phyloP scores from a whole-genome alignment of 345 rosid genomes.

The Eucalyptus sp. region DNA sequence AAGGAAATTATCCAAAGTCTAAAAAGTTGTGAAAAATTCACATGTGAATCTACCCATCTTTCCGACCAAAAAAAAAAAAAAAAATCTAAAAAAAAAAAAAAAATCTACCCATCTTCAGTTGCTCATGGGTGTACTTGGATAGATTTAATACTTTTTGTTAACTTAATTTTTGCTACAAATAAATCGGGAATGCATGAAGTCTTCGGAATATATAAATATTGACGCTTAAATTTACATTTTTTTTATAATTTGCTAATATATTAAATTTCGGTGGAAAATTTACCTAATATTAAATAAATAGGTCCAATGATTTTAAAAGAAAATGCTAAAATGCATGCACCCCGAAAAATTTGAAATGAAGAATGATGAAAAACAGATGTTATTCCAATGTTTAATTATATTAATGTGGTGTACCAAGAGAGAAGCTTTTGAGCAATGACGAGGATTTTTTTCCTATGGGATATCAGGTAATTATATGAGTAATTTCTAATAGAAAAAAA shows the following conservation, averaged over 20 bases:
- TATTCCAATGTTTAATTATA: background rate
- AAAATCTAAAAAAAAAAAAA: too few species aligned
- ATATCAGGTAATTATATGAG: background rate
- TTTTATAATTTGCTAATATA: too few species aligned
- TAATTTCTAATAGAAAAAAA: too few species aligned
- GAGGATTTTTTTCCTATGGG: background rate
- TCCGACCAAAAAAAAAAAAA: too few species aligned
- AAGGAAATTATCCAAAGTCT: background rate
- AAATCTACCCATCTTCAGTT: background rate
- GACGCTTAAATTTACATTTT: too few species aligned
- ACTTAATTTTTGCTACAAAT: background rate
- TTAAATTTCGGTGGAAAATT: too few species aligned
- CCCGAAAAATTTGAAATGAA: background rate
- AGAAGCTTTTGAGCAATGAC: background rate
- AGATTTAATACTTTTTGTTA: background rate
- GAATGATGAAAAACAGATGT: rapidly evolving
- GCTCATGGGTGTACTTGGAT: background rate
- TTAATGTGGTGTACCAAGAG: background rate
- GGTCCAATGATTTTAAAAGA: too few species aligned
- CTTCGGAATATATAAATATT: too few species aligned
- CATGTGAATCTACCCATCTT: background rate
- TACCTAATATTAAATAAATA: too few species aligned
- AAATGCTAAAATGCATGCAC: background rate
- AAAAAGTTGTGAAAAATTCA: background rate
- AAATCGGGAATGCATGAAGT: too few species aligned